Percentiles rank a stretch among this genome's conserved stretches.
Evolutionary conservation across 495 filamentous ascomycete genomes (phyloP).

Genomic region (Aspergillus egyptiacus): DNA sequence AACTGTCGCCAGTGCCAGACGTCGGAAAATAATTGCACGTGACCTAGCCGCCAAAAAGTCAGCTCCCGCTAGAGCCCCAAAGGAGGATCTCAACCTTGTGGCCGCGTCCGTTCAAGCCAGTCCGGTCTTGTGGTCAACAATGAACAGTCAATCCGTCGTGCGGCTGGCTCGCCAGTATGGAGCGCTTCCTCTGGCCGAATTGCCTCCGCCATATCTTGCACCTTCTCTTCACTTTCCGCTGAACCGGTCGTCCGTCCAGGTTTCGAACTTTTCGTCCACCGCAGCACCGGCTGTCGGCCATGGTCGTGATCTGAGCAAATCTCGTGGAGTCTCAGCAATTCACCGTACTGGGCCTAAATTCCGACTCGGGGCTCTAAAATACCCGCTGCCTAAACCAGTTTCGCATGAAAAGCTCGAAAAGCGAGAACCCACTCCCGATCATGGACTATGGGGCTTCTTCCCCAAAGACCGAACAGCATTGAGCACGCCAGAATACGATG

Average conservation of each 20-base stretch:
- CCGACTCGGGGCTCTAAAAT: conserved; percentile 61
- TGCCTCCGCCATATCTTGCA: conserved; percentile 41
- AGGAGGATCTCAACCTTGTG: conserved; percentile 10
- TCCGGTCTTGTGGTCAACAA: conserved; percentile 20
- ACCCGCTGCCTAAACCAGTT: conserved; percentile 69
- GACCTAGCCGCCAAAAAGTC: conserved; percentile 19
- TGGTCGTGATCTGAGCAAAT: conserved; percentile 40
- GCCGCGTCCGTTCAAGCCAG: conserved; percentile 13
- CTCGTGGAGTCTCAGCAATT: conserved; percentile 73
- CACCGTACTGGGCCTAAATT: conserved; percentile 69
- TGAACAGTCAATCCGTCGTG: conserved; percentile 36
- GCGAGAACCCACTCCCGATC: conserved; percentile 53
- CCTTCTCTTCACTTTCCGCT: conserved; percentile 40
- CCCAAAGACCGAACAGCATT: conserved; percentile 56
- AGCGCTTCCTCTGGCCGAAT: conserved; percentile 27
- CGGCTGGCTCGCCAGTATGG: conserved; percentile 33
- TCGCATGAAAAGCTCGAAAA: conserved; percentile 37
- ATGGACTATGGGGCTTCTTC: conserved; percentile 96
- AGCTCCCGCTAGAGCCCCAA: conserved; percentile 15
- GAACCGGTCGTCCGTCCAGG: conserved; percentile 28
- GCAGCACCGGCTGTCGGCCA: conserved; percentile 29
- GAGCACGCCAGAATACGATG: conserved; percentile 59
- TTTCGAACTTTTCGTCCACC: conserved; percentile 44
- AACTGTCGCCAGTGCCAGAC: too few species aligned
- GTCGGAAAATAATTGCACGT: conserved; percentile 12